Base-by-base conservation (phyloP, 495 filamentous ascomycete species). In the Lasiosphaeria miniovina region DNA sequence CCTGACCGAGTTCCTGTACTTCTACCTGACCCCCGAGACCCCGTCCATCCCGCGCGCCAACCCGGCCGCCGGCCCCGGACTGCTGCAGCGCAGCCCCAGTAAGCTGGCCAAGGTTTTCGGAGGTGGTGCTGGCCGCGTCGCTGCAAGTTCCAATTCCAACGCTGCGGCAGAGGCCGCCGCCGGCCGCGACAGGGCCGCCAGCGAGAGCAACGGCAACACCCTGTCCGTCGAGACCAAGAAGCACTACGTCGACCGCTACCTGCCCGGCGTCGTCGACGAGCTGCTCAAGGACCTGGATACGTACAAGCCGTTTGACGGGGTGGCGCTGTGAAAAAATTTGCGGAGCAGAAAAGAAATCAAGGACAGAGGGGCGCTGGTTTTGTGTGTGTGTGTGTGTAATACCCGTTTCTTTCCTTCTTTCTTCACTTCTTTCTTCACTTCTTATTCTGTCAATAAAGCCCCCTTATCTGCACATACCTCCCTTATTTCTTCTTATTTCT, bases 1-100 rank as follows among this genome's bases (percentile, higher is more conserved):
- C 66, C 82, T 96, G 9, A 86, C 96, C 59, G 94, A 98, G 68
- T 97, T 98, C 71, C 76, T 98, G 5, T 96, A 98, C 75, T 97
- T 97, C 74, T 98, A 98, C 73, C 85, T 98, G 52, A 96, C 97
- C 87, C 91, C 93, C 35, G 94, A 98, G 74, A 85, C 82, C 1
- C 85, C 89, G 15, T 80, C 82, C 17, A 77, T 80, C 66, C 68
- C 80, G 52, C 71, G 68, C 56, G 74, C 77, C 40, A 75, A 68
- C 40, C 64, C 74, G 24, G 61, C 63, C 31, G 67, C 68, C 0
- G 59, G 64, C 3, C 76, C 79, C 3, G 75, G 72, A 5, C 75
- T 84, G 54, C 70, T 88, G 55, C 87, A 88, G 68, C 78, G 87
- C 59, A 90, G 84, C 68, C 88, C 89, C 9, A 90, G 84, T 65